A percentile compares a stretch with the other conserved stretches of the same genome.
Evolutionary conservation across 108 stramenopile genomes (phyloP).

Genomic region (Cyclotella baltica): DNA sequence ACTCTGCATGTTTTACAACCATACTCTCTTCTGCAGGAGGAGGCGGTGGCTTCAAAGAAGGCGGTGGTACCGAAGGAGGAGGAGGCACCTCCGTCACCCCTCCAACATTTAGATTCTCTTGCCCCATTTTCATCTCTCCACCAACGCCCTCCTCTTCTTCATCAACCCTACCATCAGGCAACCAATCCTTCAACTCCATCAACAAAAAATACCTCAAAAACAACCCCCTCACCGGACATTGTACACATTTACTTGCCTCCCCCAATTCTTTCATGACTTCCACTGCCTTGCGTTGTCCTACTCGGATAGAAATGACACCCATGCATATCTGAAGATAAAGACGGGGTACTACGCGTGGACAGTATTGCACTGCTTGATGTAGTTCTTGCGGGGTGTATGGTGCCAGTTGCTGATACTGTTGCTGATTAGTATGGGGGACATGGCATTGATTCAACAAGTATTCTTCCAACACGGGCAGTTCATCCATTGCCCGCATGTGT

Average conservation of each 20-base stretch:
- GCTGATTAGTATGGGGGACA: constrained; percentile 8
- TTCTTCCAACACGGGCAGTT: constrained; percentile 93
- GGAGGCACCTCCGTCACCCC: constrained; percentile 9
- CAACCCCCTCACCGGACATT: constrained; percentile 98
- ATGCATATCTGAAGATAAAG: constrained; percentile 97
- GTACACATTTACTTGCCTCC: constrained; percentile 97
- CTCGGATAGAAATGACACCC: constrained; percentile 93
- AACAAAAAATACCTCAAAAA: constrained; percentile 98
- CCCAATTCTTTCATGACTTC: constrained; percentile 95
- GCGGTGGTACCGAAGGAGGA: constrained; percentile 20
- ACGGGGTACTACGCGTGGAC: constrained; percentile 95
- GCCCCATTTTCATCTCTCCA: constrained; percentile 44
- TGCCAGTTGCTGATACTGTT: not conserved
- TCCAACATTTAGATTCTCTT: constrained; percentile 36
- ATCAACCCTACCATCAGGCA: constrained; percentile 84
- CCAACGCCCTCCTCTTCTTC: constrained; percentile 53
- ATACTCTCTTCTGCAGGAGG: constrained; percentile 5
- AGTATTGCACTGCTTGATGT: constrained; percentile 94
- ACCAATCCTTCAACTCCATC: constrained; percentile 88
- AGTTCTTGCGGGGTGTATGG: constrained; percentile 87
- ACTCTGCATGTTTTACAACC: not conserved
- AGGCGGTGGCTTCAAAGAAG: constrained; percentile 9
- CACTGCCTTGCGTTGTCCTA: constrained; percentile 68
- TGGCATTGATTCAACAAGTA: constrained; percentile 78
- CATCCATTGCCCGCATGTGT: constrained; percentile 96